A percentile compares a stretch with the other conserved stretches of the same genome.
Evolutionary conservation across 495 filamentous ascomycete species (phyloP).

Genomic region (Penicillium turbatum): DNA sequence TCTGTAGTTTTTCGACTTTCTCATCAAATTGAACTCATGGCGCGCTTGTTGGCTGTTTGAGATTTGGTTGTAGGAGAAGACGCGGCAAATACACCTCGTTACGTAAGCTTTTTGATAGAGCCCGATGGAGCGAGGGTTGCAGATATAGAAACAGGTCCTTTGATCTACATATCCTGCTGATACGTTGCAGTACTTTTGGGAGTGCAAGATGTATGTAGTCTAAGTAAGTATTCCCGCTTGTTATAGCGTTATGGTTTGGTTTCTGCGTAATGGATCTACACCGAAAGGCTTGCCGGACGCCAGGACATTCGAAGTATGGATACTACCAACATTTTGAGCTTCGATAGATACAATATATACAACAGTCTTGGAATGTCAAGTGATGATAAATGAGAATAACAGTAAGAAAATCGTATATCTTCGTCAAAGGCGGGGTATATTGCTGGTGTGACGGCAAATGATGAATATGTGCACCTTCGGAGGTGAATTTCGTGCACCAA

Average conservation of each 20-base stretch:
- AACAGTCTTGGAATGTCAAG: not conserved
- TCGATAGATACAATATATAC: not conserved
- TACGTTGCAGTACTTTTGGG: too few relatives aligned
- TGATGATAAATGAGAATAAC: not conserved
- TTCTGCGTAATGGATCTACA: too few relatives aligned
- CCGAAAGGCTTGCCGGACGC: not conserved
- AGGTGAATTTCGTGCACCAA: not conserved
- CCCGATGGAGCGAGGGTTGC: not conserved
- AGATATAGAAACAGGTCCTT: too few relatives aligned
- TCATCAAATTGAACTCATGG: not conserved
- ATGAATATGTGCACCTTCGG: not conserved
- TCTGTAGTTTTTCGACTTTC: not conserved
- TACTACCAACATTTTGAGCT: not conserved
- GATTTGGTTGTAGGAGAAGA: not conserved
- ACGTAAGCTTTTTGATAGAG: not conserved
- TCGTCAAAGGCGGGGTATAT: constrained; percentile 3
- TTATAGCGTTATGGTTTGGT: too few relatives aligned
- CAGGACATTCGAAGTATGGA: not conserved
- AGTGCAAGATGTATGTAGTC: too few relatives aligned
- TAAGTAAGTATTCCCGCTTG: too few relatives aligned
- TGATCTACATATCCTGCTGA: too few relatives aligned
- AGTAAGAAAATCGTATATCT: not conserved
- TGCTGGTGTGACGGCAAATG: not conserved
- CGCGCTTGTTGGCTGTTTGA: not conserved
- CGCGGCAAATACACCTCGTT: constrained; percentile 2